Evolutionary conservation across 371 early-diverging fungal genomes (phyloP).

Genomic region (Chytridium lagenaria): DNA sequence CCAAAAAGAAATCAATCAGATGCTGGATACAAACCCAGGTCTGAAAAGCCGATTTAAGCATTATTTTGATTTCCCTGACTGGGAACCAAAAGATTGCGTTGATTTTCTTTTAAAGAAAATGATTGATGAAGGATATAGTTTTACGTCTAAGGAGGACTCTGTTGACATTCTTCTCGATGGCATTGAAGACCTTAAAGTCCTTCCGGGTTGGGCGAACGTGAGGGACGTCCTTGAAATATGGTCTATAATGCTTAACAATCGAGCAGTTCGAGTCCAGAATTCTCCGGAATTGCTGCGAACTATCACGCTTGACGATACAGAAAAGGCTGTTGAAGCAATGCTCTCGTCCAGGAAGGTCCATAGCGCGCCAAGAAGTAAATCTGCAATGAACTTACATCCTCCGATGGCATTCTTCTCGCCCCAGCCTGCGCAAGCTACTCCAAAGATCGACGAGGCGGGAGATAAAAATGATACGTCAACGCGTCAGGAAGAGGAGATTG

Average conservation of each 20-base stretch:
- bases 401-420: too few relatives aligned
- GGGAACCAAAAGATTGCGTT: slow-evolving; percentile 28
- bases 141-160: slow-evolving; percentile 12
- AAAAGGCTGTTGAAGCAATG: slow-evolving; percentile 23
- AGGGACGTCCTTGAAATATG: slow-evolving; percentile 37
- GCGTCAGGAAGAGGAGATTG: background rate
- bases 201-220: slow-evolving; percentile 45
- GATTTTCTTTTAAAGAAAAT: slow-evolving; percentile 21
- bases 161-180: slow-evolving; percentile 10
- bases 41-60: slow-evolving; percentile 40
- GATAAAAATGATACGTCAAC: too few relatives aligned
- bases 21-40: slow-evolving; percentile 44
- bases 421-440: too few relatives aligned
- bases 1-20: slow-evolving; percentile 39
- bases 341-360: slow-evolving; percentile 7
- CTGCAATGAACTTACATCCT: too few relatives aligned
- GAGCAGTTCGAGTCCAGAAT: slow-evolving; percentile 27
- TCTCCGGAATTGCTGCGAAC: slow-evolving; percentile 26
- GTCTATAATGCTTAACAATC: slow-evolving; percentile 11
- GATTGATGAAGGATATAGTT: slow-evolving; percentile 15
- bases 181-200: slow-evolving; percentile 17
- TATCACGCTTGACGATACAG: slow-evolving; percentile 22
- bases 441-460: too few relatives aligned
- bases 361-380: too few relatives aligned
- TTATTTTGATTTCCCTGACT: slow-evolving; percentile 42